Conservation (phyloP, 2,329 filamentous ascomycete species). For the Colletotrichum lindemuthianum region DNA sequence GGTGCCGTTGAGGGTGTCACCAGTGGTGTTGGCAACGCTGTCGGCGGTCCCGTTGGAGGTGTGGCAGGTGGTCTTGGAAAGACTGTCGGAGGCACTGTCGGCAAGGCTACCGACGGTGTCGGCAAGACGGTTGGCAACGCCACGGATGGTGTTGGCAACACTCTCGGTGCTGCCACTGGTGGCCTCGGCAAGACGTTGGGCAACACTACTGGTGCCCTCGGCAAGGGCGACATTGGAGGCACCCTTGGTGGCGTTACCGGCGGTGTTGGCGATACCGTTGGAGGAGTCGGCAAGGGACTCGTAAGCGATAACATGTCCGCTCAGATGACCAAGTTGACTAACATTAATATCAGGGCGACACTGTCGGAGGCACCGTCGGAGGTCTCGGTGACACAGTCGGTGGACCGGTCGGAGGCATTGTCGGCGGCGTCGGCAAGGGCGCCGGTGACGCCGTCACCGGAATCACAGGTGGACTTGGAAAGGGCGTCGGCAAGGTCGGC, state of each 20-base stretch:
- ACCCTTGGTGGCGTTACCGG: conserved; percentile 24
- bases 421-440: conserved; percentile 30
- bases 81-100: conserved; percentile 13
- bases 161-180: conserved; percentile 22
- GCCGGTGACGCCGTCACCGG: conserved; percentile 31
- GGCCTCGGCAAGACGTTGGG: conserved; percentile 23
- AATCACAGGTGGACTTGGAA: conserved; percentile 25
- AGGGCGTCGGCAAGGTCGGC: conserved; percentile 29
- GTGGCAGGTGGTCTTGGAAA: conserved; percentile 1
- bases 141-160: conserved; percentile 24
- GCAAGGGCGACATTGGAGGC: conserved; percentile 22
- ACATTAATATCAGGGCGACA: conserved; percentile 18
- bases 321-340: not conserved
- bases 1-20: conserved; percentile 12
- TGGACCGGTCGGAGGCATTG: conserved; percentile 27
- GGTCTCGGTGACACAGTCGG: conserved; percentile 30
- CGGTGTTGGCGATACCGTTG: conserved; percentile 28
- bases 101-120: conserved; percentile 1
- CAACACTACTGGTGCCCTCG: conserved; percentile 27
- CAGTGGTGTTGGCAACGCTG: no score
- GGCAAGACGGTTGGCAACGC: conserved; percentile 15
- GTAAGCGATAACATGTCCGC: not conserved
- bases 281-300: conserved; percentile 32
- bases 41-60: conserved; percentile 12
- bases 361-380: conserved; percentile 29